phyloP scores from a whole-genome alignment of 441 rosid species.

The Erodium chrysanthum region DNA sequence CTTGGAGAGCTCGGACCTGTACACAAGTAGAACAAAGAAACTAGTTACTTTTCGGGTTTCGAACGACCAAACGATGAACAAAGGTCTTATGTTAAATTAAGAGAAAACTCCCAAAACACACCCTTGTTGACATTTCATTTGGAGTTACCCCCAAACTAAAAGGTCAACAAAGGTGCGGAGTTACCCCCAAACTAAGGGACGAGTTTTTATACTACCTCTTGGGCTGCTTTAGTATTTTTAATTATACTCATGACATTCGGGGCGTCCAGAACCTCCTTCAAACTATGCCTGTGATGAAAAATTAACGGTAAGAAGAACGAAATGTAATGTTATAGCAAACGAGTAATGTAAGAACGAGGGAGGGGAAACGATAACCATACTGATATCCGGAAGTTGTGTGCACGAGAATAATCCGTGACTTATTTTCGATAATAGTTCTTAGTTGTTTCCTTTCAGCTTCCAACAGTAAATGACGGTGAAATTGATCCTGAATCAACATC shows the following conservation, averaged over 20 bases:
- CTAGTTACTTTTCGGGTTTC: slow-evolving; percentile 2
- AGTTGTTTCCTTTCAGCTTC: slow-evolving; percentile 92
- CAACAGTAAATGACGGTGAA: slow-evolving; percentile 71
- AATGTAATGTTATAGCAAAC: neutral
- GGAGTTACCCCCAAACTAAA: no score
- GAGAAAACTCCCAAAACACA: no score
- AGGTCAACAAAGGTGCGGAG: no score
- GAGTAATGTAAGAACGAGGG: neutral
- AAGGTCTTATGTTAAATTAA: neutral
- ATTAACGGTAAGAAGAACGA: slow-evolving; percentile 6
- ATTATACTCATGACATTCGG: slow-evolving; percentile 80
- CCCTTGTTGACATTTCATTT: no score
- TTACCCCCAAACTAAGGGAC: no score
- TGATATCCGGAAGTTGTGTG: slow-evolving; percentile 85
- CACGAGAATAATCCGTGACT: slow-evolving; percentile 71
- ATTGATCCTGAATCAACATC: slow-evolving; percentile 64
- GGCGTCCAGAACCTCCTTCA: slow-evolving; percentile 76
- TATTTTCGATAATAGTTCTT: slow-evolving; percentile 80
- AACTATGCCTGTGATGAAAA: slow-evolving; percentile 58
- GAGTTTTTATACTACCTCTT: slow-evolving; percentile 39
- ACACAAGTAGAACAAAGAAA: slow-evolving; percentile 17
- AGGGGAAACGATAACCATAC: slow-evolving; percentile 36
- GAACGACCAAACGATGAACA: neutral
- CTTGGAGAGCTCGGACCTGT: slow-evolving; percentile 80
- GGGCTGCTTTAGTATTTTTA: slow-evolving; percentile 91